phyloP scores from a whole-genome alignment of 352 stramenopile species.

The Globisporangium takayamanum region DNA sequence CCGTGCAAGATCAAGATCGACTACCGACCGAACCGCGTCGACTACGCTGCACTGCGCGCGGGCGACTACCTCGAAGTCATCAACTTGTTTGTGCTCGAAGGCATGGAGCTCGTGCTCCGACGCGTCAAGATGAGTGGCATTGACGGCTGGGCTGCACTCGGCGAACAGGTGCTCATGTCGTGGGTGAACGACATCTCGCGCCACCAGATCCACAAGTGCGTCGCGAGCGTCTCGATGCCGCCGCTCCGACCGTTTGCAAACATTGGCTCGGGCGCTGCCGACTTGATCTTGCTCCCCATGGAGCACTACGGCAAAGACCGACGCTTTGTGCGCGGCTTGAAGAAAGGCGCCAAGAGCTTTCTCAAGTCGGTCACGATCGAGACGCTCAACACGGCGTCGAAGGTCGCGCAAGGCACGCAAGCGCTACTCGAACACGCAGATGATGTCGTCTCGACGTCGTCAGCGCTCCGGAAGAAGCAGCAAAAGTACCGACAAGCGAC shows the following conservation, averaged over 20 bases:
- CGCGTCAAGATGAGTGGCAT: constrained; percentile 80
- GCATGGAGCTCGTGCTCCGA: constrained; percentile 83
- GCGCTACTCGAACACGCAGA: constrained; percentile 77
- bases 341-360: constrained; percentile 84
- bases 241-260: constrained; percentile 82
- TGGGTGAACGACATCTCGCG: constrained; percentile 87
- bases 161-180: constrained; percentile 72
- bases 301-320: constrained; percentile 82
- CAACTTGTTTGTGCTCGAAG: constrained; percentile 85
- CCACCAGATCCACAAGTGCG: constrained; percentile 86
- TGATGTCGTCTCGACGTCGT: constrained; percentile 69
- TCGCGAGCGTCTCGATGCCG: constrained; percentile 84
- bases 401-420: constrained; percentile 77
- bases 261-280: constrained; percentile 75
- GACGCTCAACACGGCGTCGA: constrained; percentile 80
- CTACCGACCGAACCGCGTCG: constrained; percentile 82
- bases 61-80: constrained; percentile 88
- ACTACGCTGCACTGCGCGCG: constrained; percentile 74
- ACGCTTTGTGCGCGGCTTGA: constrained; percentile 73
- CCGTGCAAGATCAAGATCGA: constrained; percentile 90
- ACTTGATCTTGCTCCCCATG: constrained; percentile 83
- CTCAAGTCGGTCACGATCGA: constrained; percentile 86
- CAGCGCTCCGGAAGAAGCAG: constrained; percentile 52
- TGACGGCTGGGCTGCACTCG: constrained; percentile 64
- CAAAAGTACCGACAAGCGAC: constrained; percentile 76